Evolutionary conservation across 148 eudicot species (phyloP).

Genomic region (Rheum nobile): DNA sequence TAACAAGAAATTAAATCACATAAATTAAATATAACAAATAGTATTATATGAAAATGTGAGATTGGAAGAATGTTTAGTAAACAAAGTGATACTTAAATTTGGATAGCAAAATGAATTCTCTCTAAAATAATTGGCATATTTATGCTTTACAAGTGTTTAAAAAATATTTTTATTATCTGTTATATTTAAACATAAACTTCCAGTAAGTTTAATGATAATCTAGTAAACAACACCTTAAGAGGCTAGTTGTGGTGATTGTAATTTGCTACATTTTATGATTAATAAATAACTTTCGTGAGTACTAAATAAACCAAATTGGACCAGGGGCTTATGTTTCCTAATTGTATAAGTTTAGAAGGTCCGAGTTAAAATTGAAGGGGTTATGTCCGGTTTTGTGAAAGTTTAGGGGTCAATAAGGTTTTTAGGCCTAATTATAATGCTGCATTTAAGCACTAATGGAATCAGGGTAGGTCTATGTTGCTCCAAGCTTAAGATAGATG

Average conservation of each 20-base stretch:
- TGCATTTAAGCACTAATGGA: not conserved
- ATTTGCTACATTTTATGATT: not conserved
- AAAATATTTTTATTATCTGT: too few relatives aligned
- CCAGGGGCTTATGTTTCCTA: not conserved
- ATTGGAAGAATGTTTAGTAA: too few relatives aligned
- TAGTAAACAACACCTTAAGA: too few relatives aligned
- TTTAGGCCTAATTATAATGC: too few relatives aligned
- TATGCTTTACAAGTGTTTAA: too few relatives aligned
- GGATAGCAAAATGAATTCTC: not conserved
- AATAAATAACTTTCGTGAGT: not conserved
- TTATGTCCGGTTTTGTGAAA: not conserved
- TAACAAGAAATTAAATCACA: not conserved
- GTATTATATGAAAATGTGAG: not conserved
- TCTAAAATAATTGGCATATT: too few relatives aligned
- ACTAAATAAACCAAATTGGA: too few relatives aligned
- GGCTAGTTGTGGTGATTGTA: too few relatives aligned
- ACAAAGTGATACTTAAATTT: not conserved
- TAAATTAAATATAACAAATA: too few relatives aligned
- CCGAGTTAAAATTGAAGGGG: not conserved
- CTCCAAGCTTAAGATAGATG: not conserved
- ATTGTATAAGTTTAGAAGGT: not conserved
- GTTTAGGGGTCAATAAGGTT: not conserved
- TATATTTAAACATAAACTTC: not conserved
- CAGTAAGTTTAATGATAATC: not conserved
- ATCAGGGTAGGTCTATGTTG: too few relatives aligned